A percentile compares a stretch with the other conserved stretches of the same genome.
Conservation (phyloP, 2,329 filamentous ascomycete genomes). For the Periconia sp. region DNA sequence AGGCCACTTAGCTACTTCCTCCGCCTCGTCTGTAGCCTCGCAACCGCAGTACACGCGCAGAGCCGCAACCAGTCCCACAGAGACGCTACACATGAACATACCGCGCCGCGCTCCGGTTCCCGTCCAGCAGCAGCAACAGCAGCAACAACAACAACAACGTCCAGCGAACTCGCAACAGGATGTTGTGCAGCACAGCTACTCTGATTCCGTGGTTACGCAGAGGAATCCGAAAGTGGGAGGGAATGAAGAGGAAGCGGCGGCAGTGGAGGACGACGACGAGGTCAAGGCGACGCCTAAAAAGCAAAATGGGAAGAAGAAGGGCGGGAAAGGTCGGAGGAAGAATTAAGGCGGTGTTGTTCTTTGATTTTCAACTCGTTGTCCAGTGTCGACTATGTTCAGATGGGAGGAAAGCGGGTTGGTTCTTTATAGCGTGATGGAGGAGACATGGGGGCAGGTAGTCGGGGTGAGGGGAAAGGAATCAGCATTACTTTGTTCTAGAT, state of each 20-base stretch:
- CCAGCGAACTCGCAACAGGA: constrained; percentile 9
- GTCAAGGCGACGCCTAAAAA: constrained; percentile 17
- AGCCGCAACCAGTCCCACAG: constrained; percentile 23
- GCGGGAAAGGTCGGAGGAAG: constrained; percentile 28
- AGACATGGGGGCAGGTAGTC: no score
- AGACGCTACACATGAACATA: constrained; percentile 30
- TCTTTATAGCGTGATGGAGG: no score
- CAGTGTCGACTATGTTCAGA: no score
- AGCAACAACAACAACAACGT: constrained; percentile 24
- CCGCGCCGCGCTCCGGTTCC: constrained; percentile 42
- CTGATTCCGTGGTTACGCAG: constrained; percentile 22
- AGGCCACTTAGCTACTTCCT: constrained; percentile 24
- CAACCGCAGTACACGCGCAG: constrained; percentile 33
- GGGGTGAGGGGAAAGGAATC: no score
- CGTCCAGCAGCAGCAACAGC: constrained; percentile 16
- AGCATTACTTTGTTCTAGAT: no score
- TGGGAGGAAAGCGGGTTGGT: no score
- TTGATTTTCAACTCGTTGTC: no score
- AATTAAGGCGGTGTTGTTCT: neutral
- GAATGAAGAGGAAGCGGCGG: constrained; percentile 9
- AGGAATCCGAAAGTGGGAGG: constrained; percentile 11
- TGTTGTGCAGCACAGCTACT: constrained; percentile 18
- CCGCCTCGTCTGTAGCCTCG: constrained; percentile 10
- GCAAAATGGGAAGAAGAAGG: constrained; percentile 14
- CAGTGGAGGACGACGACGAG: constrained; percentile 11